Percentiles rank a stretch among this genome's conserved stretches.
These are phyloP conservation scores for Fusarium luffae DNA, from an alignment of 2,329 filamentous ascomycete species.

Conservation along the genomic window DNA sequence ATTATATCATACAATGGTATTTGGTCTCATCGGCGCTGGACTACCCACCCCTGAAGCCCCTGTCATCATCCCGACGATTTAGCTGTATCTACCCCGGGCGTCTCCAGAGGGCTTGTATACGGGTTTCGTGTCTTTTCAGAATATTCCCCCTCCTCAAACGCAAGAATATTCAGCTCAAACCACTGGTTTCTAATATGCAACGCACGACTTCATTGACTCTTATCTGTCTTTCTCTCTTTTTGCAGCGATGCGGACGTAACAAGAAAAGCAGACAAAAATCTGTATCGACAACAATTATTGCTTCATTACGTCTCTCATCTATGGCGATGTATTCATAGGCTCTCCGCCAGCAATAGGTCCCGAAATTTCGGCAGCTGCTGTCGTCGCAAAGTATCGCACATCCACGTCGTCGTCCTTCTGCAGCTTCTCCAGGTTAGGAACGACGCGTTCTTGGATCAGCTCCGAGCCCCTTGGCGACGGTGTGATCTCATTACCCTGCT, in stretches of 20 bases:
- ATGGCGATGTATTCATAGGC: constrained; percentile 74
- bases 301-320: constrained; percentile 64
- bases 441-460: constrained; percentile 85
- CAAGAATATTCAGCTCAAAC: constrained; percentile 22
- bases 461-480: constrained; percentile 80
- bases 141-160: constrained; percentile 5
- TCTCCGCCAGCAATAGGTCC: constrained; percentile 61
- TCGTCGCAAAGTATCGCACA: constrained; percentile 96
- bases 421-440: constrained; percentile 92
- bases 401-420: constrained; percentile 98
- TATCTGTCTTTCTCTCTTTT: constrained; percentile 27
- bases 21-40: constrained; percentile 33
- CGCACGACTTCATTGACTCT: constrained; percentile 31
- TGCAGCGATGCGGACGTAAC: constrained; percentile 32
- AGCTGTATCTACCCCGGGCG: neutral
- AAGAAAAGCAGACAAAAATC: constrained; percentile 35
- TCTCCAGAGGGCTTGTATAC: constrained; percentile 10
- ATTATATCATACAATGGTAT: constrained; percentile 45
- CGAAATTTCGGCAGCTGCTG: constrained; percentile 74
- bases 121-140: constrained; percentile 24
- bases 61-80: constrained; percentile 14
- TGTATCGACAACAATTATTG: constrained; percentile 60
- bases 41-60: constrained; percentile 10
- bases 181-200: constrained; percentile 43
- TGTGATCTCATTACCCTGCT: constrained; percentile 70